Conservation (phyloP, 1,284 basidiomycete genomes). For the Apiotrichum akiyoshidainum region DNA sequence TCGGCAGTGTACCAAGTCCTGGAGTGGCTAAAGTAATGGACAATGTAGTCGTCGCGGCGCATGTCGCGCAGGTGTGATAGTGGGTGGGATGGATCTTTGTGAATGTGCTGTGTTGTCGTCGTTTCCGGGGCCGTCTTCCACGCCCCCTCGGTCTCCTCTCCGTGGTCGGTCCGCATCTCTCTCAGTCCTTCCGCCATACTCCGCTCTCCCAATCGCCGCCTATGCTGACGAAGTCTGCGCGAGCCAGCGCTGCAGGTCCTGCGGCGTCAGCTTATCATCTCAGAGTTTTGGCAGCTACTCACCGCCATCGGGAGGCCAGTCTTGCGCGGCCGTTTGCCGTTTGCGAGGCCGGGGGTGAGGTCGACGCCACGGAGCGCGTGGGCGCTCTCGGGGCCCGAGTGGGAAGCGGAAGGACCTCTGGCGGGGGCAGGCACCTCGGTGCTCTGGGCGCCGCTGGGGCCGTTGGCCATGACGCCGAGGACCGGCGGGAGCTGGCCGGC, state of each 20-base stretch:
- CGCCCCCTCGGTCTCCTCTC: no score
- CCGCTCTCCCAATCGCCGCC: no score
- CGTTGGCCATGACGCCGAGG: not conserved
- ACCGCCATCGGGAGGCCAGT: constrained; percentile 15
- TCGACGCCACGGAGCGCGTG: constrained; percentile 9
- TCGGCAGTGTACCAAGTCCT: no score
- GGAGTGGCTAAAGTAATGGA: no score
- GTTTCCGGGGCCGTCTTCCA: no score
- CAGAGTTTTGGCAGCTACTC: not conserved
- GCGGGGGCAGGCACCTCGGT: not conserved
- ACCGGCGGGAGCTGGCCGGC: not conserved
- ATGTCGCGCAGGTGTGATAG: no score
- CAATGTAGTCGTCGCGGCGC: no score
- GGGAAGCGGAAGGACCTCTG: not conserved
- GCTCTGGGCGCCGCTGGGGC: not conserved
- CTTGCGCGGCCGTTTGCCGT: constrained; percentile 18
- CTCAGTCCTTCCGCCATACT: not conserved
- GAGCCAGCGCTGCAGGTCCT: constrained; percentile 23
- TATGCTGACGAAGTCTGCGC: constrained; percentile 3
- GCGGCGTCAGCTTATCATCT: not conserved
- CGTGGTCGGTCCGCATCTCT: not conserved
- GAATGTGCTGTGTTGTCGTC: no score
- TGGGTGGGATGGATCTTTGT: no score
- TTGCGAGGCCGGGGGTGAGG: constrained; percentile 20
- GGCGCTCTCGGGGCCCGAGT: not conserved